phyloP scores from a whole-genome alignment of 1,284 basidiomycete genomes.

The Rhodofomes roseus region DNA sequence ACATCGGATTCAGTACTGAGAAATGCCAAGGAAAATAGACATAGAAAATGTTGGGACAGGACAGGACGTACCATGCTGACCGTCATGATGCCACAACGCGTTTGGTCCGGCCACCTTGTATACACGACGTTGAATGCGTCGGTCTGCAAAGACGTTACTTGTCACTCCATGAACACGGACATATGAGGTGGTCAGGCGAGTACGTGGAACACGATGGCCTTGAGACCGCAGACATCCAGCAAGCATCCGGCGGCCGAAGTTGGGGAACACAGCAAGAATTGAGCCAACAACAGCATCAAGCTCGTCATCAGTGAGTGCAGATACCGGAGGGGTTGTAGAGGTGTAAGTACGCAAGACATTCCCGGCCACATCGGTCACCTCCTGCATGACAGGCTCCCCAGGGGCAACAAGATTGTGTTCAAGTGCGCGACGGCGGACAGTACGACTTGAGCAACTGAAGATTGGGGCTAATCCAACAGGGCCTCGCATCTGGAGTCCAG shows the following conservation, averaged over 20 bases:
- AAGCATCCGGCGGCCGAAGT: slow-evolving; percentile 23
- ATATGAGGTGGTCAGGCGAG: slow-evolving; percentile 12
- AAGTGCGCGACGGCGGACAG: slow-evolving; percentile 28
- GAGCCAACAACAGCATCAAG: slow-evolving; percentile 16
- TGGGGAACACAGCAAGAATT: slow-evolving; percentile 19
- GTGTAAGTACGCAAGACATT: not conserved
- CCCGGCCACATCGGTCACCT: not conserved
- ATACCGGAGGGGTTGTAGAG: not conserved
- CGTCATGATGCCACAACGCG: slow-evolving; percentile 30
- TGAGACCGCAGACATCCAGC: slow-evolving; percentile 13
- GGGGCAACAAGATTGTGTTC: slow-evolving; percentile 28
- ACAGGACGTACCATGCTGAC: slow-evolving; percentile 28
- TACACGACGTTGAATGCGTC: slow-evolving; percentile 12
- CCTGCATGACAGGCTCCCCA: slow-evolving; percentile 22
- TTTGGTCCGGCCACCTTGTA: slow-evolving; percentile 27
- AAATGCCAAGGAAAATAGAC: not conserved
- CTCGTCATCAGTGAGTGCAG: slow-evolving; percentile 13
- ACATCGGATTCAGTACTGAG: no score
- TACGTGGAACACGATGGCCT: slow-evolving; percentile 13
- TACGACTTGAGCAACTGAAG: slow-evolving; percentile 21
- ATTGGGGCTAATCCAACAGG: slow-evolving; percentile 20
- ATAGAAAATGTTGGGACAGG: not conserved
- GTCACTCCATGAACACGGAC: slow-evolving; percentile 16
- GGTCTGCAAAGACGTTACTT: slow-evolving; percentile 12
- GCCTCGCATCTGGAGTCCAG: slow-evolving; percentile 23